Evolutionary conservation across 768 basidiomycete species (phyloP).

Genomic region (Cystobasidium ongulense): DNA sequence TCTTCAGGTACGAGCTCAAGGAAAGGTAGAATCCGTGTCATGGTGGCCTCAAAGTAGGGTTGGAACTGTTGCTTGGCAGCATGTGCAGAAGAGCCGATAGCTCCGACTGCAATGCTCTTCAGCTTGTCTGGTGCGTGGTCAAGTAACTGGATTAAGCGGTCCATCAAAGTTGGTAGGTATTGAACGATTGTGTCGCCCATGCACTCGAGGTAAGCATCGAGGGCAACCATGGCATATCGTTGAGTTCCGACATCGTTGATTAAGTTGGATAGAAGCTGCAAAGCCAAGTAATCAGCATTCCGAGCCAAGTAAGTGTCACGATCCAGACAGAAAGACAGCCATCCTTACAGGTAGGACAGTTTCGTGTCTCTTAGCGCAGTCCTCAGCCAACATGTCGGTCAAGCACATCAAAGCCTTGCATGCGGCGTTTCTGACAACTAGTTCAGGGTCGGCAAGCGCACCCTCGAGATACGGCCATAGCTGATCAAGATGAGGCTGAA

Average conservation of each 20-base stretch:
- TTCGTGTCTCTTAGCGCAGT: constrained; percentile 70
- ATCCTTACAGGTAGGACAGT: constrained; percentile 66
- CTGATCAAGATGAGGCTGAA: constrained; percentile 80
- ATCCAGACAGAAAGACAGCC: constrained; percentile 12
- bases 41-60: constrained; percentile 88
- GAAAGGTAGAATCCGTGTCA: constrained; percentile 80
- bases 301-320: neutral
- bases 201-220: constrained; percentile 92
- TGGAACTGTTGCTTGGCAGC: constrained; percentile 83
- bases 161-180: constrained; percentile 91
- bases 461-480: constrained; percentile 91
- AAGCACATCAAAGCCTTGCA: constrained; percentile 91
- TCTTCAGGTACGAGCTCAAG: constrained; percentile 56
- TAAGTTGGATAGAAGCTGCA: constrained; percentile 76
- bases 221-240: constrained; percentile 86
- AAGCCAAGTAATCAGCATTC: neutral
- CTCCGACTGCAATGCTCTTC: constrained; percentile 91
- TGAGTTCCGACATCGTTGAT: constrained; percentile 81
- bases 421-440: constrained; percentile 84
- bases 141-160: constrained; percentile 74
- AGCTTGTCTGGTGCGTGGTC: constrained; percentile 76
- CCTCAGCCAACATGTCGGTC: constrained; percentile 95
- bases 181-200: constrained; percentile 74
- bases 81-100: constrained; percentile 95
- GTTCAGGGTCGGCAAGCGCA: constrained; percentile 74